phyloP scores from a whole-genome alignment of 495 filamentous ascomycete genomes.

The Elasticomyces elasticus region DNA sequence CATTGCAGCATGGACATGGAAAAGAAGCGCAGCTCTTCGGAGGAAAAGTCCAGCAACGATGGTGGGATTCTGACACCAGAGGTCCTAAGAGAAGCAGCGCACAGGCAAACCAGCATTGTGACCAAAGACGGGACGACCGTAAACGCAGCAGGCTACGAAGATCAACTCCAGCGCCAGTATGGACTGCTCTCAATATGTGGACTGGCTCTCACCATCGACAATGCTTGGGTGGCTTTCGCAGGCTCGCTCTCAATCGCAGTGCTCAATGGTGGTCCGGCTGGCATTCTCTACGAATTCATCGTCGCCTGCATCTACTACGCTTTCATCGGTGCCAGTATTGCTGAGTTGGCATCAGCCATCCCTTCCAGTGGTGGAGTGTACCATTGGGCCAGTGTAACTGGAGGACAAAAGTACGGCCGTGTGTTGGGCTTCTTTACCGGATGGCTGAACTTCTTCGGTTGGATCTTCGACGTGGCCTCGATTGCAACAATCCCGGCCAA shows the following conservation, averaged over 20 bases:
- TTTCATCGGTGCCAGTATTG: slow-evolving; percentile 44
- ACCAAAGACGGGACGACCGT: slow-evolving; percentile 28
- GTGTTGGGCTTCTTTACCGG: slow-evolving; percentile 68
- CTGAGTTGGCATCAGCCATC: slow-evolving; percentile 63
- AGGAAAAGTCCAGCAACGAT: slow-evolving; percentile 11
- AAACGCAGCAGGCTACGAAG: slow-evolving; percentile 49
- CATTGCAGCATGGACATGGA: slow-evolving; percentile 4
- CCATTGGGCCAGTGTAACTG: slow-evolving; percentile 73
- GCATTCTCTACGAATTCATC: slow-evolving; percentile 34
- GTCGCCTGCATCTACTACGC: slow-evolving; percentile 45
- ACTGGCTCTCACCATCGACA: slow-evolving; percentile 47
- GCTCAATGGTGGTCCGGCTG: slow-evolving; percentile 21
- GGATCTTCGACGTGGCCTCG: slow-evolving; percentile 58
- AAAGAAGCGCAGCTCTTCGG: neutral
- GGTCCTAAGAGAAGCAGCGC: neutral
- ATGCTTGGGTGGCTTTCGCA: slow-evolving; percentile 51
- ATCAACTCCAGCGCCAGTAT: slow-evolving; percentile 53
- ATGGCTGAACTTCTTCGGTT: slow-evolving; percentile 73
- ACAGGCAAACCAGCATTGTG: slow-evolving; percentile 14
- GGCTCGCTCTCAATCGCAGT: slow-evolving; percentile 29
- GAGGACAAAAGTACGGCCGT: slow-evolving; percentile 57
- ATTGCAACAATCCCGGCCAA: slow-evolving; percentile 59
- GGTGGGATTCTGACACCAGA: slow-evolving; percentile 13
- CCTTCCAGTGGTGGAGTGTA: slow-evolving; percentile 77
- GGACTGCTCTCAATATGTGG: slow-evolving; percentile 48